These are phyloP conservation scores for Fusarium irregulare DNA, from an alignment of 2,329 filamentous ascomycete species.

Conservation along the genomic window DNA sequence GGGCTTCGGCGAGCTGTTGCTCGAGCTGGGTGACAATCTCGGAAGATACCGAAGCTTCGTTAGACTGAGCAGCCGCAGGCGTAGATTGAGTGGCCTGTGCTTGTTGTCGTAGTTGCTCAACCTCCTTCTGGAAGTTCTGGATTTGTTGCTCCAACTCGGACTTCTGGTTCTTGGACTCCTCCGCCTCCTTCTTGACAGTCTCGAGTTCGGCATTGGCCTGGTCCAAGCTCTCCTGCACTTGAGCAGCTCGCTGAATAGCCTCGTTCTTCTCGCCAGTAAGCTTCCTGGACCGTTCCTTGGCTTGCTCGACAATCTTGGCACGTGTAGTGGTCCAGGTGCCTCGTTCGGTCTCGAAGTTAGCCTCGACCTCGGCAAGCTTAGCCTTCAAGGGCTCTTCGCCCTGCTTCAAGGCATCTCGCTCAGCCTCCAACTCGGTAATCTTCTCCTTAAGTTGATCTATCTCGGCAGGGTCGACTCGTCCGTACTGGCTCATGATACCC, in stretches of 20 bases:
- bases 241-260: constrained; percentile 62
- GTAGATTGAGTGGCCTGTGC: constrained; percentile 50
- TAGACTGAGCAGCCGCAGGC: constrained; percentile 51
- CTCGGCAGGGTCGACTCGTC: constrained; percentile 92
- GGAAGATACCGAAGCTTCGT: constrained; percentile 53
- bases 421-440: constrained; percentile 72
- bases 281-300: constrained; percentile 69
- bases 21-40: constrained; percentile 63
- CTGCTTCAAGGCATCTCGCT: constrained; percentile 68
- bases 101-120: constrained; percentile 54
- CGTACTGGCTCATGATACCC: constrained; percentile 95
- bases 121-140: constrained; percentile 56
- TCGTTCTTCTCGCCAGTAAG: constrained; percentile 67
- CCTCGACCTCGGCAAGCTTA: constrained; percentile 64
- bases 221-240: constrained; percentile 63
- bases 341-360: constrained; percentile 65
- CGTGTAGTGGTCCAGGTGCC: constrained; percentile 64
- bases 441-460: constrained; percentile 88
- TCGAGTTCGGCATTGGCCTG: constrained; percentile 66
- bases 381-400: constrained; percentile 64
- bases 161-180: constrained; percentile 50
- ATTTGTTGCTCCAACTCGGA: constrained; percentile 57
- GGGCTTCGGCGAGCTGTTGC: constrained; percentile 60
- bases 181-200: constrained; percentile 55
- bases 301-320: constrained; percentile 69